These are phyloP conservation scores for Cladochytrium replicatum DNA, from an alignment of 192 early-diverging fungal species.

Conservation along the genomic window DNA sequence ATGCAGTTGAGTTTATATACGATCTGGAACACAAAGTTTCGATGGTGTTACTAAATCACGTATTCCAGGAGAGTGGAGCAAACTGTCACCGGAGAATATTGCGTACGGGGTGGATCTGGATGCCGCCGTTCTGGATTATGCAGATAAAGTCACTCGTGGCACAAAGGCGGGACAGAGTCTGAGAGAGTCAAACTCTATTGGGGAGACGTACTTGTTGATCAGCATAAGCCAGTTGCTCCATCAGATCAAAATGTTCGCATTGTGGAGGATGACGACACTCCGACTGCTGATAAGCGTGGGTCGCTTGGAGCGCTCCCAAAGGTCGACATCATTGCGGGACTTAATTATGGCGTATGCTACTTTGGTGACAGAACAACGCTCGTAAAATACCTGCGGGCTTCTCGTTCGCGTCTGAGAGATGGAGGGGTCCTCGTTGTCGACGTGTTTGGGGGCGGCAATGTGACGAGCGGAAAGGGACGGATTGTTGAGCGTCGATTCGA, in stretches of 20 bases:
- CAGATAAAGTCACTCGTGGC: slow-evolving; percentile 12
- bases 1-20: no score
- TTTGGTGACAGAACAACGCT: slow-evolving; percentile 26
- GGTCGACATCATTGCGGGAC: slow-evolving; percentile 30
- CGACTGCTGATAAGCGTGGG: no score
- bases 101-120: slow-evolving; percentile 41
- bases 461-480: slow-evolving; percentile 3
- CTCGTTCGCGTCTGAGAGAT: slow-evolving; percentile 12
- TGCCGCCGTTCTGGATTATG: slow-evolving; percentile 25
- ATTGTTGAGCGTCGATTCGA: slow-evolving; percentile 5
- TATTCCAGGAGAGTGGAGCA: slow-evolving; percentile 34
- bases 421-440: slow-evolving; percentile 36
- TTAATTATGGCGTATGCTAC: slow-evolving; percentile 36
- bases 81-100: slow-evolving; percentile 2
- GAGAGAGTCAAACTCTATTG: slow-evolving; percentile 2
- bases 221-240: background rate
- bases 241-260: no score
- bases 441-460: slow-evolving; percentile 29
- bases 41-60: no score
- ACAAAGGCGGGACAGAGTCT: slow-evolving; percentile 5
- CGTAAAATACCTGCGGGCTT: slow-evolving; percentile 24
- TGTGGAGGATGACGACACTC: no score
- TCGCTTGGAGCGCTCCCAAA: no score
- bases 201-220: slow-evolving; percentile 15
- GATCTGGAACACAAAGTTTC: no score